These are phyloP conservation scores for Sisymbrium irio DNA, from an alignment of 345 rosid species.

Conservation along the genomic window DNA sequence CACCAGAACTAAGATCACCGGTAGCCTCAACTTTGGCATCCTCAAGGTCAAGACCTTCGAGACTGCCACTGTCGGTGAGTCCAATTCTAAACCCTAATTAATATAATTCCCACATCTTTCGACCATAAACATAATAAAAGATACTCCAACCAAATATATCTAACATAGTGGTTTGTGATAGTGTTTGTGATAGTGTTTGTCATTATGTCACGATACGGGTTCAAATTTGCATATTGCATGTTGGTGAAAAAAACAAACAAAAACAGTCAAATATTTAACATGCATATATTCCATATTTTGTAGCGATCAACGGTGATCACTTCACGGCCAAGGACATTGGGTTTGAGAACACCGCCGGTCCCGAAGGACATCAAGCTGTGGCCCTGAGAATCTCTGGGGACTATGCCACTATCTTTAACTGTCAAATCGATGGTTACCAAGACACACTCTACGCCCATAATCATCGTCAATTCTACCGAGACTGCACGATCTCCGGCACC, in stretches of 20 bases:
- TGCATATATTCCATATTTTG: not conserved
- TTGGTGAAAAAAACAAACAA: too few species aligned
- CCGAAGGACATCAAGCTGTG: constrained; percentile 28
- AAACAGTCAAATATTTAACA: too few species aligned
- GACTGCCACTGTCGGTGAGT: constrained; percentile 65
- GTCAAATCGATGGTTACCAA: constrained; percentile 33
- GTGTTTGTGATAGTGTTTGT: not conserved
- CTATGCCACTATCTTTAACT: constrained; percentile 1
- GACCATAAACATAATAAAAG: not conserved
- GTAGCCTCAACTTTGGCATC: constrained; percentile 40
- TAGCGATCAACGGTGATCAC: constrained; percentile 26
- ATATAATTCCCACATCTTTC: not conserved
- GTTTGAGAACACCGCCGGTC: constrained; percentile 31
- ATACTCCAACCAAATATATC: not conserved
- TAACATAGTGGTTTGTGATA: not conserved
- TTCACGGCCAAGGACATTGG: constrained; percentile 40
- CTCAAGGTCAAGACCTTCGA: constrained; percentile 42
- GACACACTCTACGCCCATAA: constrained; percentile 31
- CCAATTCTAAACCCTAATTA: not conserved
- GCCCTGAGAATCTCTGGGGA: constrained; percentile 22
- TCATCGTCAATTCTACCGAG: constrained; percentile 29
- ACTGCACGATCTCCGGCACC: constrained; percentile 28
- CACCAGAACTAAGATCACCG: constrained; percentile 58
- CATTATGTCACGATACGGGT: not conserved
- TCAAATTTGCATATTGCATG: not conserved